Base-by-base conservation (phyloP, 108 stramenopile species). In the Poteriospumella lacustris region DNA sequence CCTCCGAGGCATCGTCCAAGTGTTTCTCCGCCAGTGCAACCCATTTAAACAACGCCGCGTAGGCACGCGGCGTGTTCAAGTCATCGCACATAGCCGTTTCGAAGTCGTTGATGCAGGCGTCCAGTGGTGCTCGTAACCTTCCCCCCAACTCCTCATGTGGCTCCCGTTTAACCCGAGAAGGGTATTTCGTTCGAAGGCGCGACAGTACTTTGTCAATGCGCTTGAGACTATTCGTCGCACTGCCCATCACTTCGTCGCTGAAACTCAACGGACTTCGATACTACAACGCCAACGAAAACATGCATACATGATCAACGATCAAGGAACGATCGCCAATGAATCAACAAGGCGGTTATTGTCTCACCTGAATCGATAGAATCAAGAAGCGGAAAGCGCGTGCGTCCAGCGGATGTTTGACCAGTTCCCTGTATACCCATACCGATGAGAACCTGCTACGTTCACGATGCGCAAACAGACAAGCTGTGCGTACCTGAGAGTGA, bases 21-120 rank as follows among this genome's bases (percentile, higher is more conserved):
- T 5, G 3, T 64, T 64, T 64, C 31, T 64, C 60, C 5, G 31
- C 31, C 15, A 64, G 5, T 5, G 28, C 36, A 5, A 95, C 87
- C 34, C 94, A 78, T 42, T 88, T 88, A 56, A 89, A 85, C 72
- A 97, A 75, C n/a, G 85, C 86, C 42, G 62, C 58, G 75, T 97
- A 89, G 44, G 89, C 94, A 1, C 83, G 85, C 36, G 86, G 91
- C 0, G 96, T 96, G 76, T 99, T 91, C 69, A 99, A 95, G 84
- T 99, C 91, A 80, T 99, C 96, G 69, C 82, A 76, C 44, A 99
- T 85, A 34, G 91, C 85, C 26, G 81, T 87, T 79, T 92, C 87
- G 0, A 97, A 83, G 19, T 56, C 82, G 41, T 36, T 43, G 67
- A 12, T 62, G 81, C 80, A 0, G 42, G 29, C 59, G 42, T 19